Evolutionary conservation across 345 rosid genomes (phyloP).

Genomic region (Kandelia obovata): DNA sequence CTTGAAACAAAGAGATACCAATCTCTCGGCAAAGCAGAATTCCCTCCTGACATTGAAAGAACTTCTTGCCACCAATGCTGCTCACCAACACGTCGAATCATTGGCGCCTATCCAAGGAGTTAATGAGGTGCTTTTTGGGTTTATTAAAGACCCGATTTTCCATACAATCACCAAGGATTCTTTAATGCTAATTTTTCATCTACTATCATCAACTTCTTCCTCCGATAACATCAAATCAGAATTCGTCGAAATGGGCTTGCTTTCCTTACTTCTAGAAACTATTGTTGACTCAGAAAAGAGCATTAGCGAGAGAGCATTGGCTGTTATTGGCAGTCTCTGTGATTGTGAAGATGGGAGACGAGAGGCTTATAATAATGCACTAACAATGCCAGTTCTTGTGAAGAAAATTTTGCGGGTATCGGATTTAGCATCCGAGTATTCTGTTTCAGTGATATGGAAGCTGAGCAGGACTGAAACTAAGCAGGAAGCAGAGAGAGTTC

Average conservation of each 20-base stretch:
- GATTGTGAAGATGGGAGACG: slow-evolving; percentile 35
- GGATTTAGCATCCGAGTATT: slow-evolving; percentile 30
- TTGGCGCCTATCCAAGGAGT: slow-evolving; percentile 28
- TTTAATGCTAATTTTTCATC: slow-evolving; percentile 32
- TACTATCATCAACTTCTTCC: slow-evolving; percentile 21
- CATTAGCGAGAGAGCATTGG: slow-evolving; percentile 35
- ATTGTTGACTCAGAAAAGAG: slow-evolving; percentile 31
- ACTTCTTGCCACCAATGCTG: slow-evolving; percentile 19
- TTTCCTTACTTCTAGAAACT: slow-evolving; percentile 26
- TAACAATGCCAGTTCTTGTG: slow-evolving; percentile 43
- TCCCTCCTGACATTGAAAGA: slow-evolving; percentile 33
- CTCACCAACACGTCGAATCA: slow-evolving; percentile 4
- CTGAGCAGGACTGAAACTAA: slow-evolving; percentile 31
- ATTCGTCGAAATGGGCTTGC: slow-evolving; percentile 34
- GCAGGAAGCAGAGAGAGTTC: slow-evolving; percentile 16
- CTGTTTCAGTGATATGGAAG: slow-evolving; percentile 46
- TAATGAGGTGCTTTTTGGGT: slow-evolving; percentile 14
- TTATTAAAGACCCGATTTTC: slow-evolving; percentile 32
- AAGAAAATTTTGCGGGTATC: slow-evolving; percentile 48
- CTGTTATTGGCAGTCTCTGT: slow-evolving; percentile 32
- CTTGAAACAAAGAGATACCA: slow-evolving; percentile 17
- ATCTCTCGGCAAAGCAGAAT: slow-evolving; percentile 24
- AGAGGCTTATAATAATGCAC: slow-evolving; percentile 32
- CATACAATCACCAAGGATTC: slow-evolving; percentile 36
- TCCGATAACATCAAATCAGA: slow-evolving; percentile 10